Conservation (phyloP, 805 yeast species). For the Groenewaldozyma salmanticensis region DNA sequence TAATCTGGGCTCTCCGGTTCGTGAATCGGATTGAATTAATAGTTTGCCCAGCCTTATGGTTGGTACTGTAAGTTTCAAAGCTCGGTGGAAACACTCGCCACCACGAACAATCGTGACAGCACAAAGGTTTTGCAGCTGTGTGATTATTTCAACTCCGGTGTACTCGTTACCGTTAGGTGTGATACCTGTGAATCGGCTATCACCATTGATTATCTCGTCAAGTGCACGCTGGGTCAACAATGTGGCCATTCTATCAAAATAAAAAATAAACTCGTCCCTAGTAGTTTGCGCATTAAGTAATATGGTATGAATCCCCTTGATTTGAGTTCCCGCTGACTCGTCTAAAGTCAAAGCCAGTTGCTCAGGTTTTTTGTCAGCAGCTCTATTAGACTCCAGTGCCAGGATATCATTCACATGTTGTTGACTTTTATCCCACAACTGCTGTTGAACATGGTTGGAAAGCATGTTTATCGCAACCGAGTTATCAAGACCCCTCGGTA, state of each 20-base stretch:
- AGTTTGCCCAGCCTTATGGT: constrained; percentile 74
- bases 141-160: constrained; percentile 21
- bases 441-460: constrained; percentile 69
- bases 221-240: constrained; percentile 60
- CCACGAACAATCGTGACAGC: constrained; percentile 80
- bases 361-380: constrained; percentile 21
- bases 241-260: constrained; percentile 73
- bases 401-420: constrained; percentile 58
- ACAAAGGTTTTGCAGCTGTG: constrained; percentile 38
- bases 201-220: constrained; percentile 31
- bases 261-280: constrained; percentile 74
- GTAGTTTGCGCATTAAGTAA: constrained; percentile 45
- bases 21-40: constrained; percentile 76
- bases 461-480: constrained; percentile 67
- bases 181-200: constrained; percentile 21
- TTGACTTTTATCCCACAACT: constrained; percentile 52
- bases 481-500: constrained; percentile 89
- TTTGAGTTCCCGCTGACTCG: constrained; percentile 44
- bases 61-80: constrained; percentile 62
- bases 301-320: constrained; percentile 61
- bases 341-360: background rate
- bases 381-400: constrained; percentile 38
- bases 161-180: constrained; percentile 34
- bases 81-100: constrained; percentile 84
- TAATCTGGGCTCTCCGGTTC: constrained; percentile 89